These are phyloP conservation scores for Pisolithus marmoratus DNA, from an alignment of 768 basidiomycete species.

Conservation along the genomic window DNA sequence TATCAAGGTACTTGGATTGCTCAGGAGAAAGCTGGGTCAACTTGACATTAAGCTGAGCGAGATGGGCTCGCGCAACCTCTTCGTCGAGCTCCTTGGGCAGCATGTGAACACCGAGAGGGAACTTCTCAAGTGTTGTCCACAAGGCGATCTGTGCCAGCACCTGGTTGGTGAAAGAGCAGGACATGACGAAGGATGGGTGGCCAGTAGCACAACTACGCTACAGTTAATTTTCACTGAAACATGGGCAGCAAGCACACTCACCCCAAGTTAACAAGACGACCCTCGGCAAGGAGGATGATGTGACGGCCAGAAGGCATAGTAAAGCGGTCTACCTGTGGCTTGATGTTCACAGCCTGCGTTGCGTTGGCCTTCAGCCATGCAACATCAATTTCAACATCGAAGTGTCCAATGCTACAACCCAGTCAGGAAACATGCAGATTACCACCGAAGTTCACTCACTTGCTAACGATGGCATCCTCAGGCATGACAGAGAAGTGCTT, in stretches of 20 bases:
- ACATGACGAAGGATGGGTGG: constrained; percentile 99
- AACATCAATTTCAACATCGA: constrained; percentile 91
- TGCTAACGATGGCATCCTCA: constrained; percentile 98
- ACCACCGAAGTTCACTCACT: constrained; percentile 48
- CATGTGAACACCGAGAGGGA: constrained; percentile 97
- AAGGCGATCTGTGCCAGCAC: constrained; percentile 97
- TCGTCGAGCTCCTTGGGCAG: constrained; percentile 98
- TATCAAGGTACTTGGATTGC: constrained; percentile 89
- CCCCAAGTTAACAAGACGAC: constrained; percentile 99
- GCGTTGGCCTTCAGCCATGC: constrained; percentile 98
- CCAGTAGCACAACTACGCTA: constrained; percentile 82
- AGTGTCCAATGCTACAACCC: constrained; percentile 67
- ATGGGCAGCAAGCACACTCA: constrained; percentile 27
- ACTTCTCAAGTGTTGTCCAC: constrained; percentile 89
- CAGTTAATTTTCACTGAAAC: constrained; percentile 4
- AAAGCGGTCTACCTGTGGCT: constrained; percentile 98
- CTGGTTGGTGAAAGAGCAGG: constrained; percentile 99
- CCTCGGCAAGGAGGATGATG: constrained; percentile 95
- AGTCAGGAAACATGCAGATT: constrained; percentile 7
- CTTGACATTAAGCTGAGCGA: constrained; percentile 89
- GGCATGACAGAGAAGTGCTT: constrained; percentile 93
- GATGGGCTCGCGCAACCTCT: constrained; percentile 96
- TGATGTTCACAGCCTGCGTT: constrained; percentile 77
- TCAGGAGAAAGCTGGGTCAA: constrained; percentile 66
- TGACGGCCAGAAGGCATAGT: constrained; percentile 91